Conservation (phyloP, 768 basidiomycete genomes). For the Favolaschia claudopus region DNA sequence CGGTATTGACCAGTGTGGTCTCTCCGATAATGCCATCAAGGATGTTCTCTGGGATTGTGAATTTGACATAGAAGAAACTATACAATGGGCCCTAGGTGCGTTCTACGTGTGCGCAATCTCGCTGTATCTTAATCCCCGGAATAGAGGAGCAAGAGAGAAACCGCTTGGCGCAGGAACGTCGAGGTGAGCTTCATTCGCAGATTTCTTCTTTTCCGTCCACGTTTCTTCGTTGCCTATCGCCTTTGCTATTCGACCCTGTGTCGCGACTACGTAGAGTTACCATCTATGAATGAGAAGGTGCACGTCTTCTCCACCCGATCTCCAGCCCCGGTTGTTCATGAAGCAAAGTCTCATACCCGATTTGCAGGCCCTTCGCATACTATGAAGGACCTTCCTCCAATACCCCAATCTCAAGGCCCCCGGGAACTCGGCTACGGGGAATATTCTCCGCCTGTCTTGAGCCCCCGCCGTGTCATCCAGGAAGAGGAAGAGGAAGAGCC, state of each 20-base stretch:
- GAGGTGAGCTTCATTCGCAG: slow-evolving; percentile 72
- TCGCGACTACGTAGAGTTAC: slow-evolving; percentile 38
- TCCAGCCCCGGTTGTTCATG: slow-evolving; percentile 20
- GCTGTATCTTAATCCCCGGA: slow-evolving; percentile 17
- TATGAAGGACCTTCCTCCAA: slow-evolving; percentile 28
- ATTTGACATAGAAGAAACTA: slow-evolving; percentile 82
- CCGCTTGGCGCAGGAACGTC: slow-evolving; percentile 71
- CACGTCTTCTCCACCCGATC: slow-evolving; percentile 49
- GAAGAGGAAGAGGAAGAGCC: slow-evolving; percentile 30
- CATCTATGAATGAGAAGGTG: slow-evolving; percentile 63
- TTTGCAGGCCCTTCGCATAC: slow-evolving; percentile 6
- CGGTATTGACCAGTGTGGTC: slow-evolving; percentile 63
- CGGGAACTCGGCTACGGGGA: slow-evolving; percentile 27
- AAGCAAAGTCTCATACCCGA: slow-evolving; percentile 28
- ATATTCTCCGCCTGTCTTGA: slow-evolving; percentile 26
- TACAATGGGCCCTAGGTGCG: slow-evolving; percentile 80
- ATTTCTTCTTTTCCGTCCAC: slow-evolving; percentile 37
- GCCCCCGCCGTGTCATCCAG: slow-evolving; percentile 6
- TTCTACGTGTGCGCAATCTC: slow-evolving; percentile 6
- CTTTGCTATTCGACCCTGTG: slow-evolving; percentile 31
- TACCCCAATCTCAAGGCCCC: slow-evolving; percentile 22
- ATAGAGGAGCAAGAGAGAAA: slow-evolving; percentile 76
- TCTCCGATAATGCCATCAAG: slow-evolving; percentile 78
- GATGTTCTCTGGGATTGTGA: slow-evolving; percentile 88
- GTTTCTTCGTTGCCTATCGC: slow-evolving; percentile 35